Evolutionary conservation across 2,329 filamentous ascomycete genomes (phyloP), one percentile per base, ranked within the genome.

Genomic region (Thermoascus crustaceus): DNA sequence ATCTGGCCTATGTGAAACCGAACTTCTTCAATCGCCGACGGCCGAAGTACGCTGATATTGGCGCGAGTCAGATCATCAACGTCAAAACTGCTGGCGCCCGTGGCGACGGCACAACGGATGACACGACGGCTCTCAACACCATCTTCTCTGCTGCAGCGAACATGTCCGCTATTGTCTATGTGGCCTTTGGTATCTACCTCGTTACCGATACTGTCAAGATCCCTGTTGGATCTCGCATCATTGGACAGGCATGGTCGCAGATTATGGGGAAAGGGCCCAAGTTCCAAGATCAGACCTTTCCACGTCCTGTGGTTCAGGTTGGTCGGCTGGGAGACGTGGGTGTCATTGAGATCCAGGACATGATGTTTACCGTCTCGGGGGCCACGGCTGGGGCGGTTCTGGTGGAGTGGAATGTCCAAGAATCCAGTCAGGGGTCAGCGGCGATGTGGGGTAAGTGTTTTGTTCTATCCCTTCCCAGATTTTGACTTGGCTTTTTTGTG

Each of bases 101-200:
- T 30, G 75, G 74, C 19, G 67, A 79, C 51, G 75, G 72, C 5
- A 47, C 48, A 0, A 67, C 70, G 1, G 75, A 79, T 53, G 45
- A 53, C 20, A 44, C 43, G 1, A 24, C 27, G 0, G 29, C 40
- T 1, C 32, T 55, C 2, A 52, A 53, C 20, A 42, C 33, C 19
- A 44, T 50, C 11, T 29, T 54, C 3, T 17, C 23, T 4, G 6
- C 17, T 3, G 44, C 47, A 2, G 47, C 43, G 1, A 46, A 45
- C 11, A 30, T 47, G 19, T 48, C 44, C 3, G 37, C 47, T 47
- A 60, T 89, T 43, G 72, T 85, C 39, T 88, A 79, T 63, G 81
- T 89, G n/a, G n/a, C n/a, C n/a, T n/a, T n/a, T 50, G 84, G 84
- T 36, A 73, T 79, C 32, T 86, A 88, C 57, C 58, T 83, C 36